Conservation (phyloP, 2,329 filamentous ascomycete species). For the Lasiodiplodia sp. region DNA sequence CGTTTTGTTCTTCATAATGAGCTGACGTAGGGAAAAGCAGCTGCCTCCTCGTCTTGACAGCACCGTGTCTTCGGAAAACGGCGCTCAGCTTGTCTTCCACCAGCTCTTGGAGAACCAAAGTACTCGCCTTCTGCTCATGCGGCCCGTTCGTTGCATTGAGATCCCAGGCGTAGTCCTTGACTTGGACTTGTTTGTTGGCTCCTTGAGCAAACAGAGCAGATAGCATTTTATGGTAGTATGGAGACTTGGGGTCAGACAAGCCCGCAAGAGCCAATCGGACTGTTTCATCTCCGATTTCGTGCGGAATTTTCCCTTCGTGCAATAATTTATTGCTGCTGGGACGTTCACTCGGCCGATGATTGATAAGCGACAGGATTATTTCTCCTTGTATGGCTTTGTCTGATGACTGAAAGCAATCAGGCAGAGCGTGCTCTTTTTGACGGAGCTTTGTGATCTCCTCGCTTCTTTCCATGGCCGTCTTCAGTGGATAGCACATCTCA, state of each 20-base stretch:
- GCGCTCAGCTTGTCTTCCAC: conserved; percentile 77
- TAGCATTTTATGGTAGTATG: conserved; percentile 89
- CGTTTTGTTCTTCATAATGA: conserved; percentile 73
- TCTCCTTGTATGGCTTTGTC: conserved; percentile 74
- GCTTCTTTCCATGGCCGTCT: conserved; percentile 69
- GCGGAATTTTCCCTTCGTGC: conserved; percentile 83
- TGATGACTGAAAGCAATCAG: conserved; percentile 73
- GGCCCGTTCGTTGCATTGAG: conserved; percentile 42
- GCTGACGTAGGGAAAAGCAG: conserved; percentile 82
- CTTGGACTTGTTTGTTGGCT: conserved; percentile 76
- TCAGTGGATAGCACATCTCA: conserved; percentile 82
- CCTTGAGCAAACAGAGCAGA: conserved; percentile 79
- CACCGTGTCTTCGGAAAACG: conserved; percentile 89
- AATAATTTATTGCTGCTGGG: conserved; percentile 84
- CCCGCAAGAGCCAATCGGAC: conserved; percentile 83
- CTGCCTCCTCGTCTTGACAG: conserved; percentile 78
- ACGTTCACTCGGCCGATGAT: conserved; percentile 80
- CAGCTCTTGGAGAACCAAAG: conserved; percentile 74
- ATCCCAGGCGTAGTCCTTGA: conserved; percentile 72
- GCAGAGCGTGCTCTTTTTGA: conserved; percentile 71
- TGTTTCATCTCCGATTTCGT: conserved; percentile 92
- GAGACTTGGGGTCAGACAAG: conserved; percentile 80
- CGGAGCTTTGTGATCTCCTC: conserved; percentile 73
- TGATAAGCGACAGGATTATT: conserved; percentile 81
- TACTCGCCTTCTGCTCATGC: conserved; percentile 50